Percentiles rank a stretch among this genome's conserved stretches.
Conservation (phyloP, 1,139 yeast species). For the Yamadazyma atlantica region DNA sequence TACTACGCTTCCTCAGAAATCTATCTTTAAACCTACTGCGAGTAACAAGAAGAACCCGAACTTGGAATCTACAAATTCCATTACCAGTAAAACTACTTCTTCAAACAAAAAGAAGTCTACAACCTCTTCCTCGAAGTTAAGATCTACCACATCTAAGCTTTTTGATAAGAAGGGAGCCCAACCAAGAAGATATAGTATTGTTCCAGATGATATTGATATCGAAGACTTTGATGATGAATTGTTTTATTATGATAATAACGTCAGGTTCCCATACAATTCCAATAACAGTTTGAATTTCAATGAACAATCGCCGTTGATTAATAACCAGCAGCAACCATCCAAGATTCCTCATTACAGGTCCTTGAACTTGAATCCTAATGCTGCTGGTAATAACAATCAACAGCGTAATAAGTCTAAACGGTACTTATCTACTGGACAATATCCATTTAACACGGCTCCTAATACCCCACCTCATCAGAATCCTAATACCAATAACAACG, state of each 20-base stretch:
- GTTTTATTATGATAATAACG: conserved; percentile 46
- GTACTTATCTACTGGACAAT: conserved; percentile 35
- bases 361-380: conserved; percentile 31
- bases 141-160: conserved; percentile 70
- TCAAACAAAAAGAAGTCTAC: conserved; percentile 29
- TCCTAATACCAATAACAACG: conserved; percentile 4
- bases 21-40: not conserved
- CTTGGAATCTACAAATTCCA: conserved; percentile 13
- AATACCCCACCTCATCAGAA: conserved; percentile 5
- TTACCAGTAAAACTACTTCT: conserved; percentile 25
- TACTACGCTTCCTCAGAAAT: conserved; percentile 10
- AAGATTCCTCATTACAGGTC: conserved; percentile 46
- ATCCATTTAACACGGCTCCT: conserved; percentile 11
- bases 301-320: conserved; percentile 35
- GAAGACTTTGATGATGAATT: conserved; percentile 64
- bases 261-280: conserved; percentile 39
- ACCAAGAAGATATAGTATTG: conserved; percentile 69
- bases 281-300: conserved; percentile 20
- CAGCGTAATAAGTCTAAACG: conserved; percentile 31
- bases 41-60: not conserved
- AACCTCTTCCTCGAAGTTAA: conserved; percentile 37
- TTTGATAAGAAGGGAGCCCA: conserved; percentile 73
- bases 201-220: conserved; percentile 66
- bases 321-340: conserved; percentile 20
- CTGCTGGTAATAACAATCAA: conserved; percentile 8